Base-by-base conservation (phyloP, 1,284 basidiomycete species). In the Naganishia cerealis region DNA sequence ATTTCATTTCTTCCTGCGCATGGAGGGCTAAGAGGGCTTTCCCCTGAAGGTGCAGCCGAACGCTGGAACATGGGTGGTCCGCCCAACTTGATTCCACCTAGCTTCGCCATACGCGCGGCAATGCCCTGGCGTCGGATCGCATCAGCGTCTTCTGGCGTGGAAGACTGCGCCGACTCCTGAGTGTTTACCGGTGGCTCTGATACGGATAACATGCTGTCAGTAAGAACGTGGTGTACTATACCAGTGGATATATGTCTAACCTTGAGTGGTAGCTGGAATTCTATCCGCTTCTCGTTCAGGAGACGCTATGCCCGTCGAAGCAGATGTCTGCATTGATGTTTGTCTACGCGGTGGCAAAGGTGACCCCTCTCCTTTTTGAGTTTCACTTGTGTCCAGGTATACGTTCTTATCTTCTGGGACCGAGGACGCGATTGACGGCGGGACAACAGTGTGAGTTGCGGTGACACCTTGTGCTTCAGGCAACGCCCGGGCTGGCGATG, bases 51-150 rank as follows among this genome's bases (percentile, higher is more conserved):
- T 8, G 65, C 52, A 10, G 36, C 53, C 42, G 55, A 58, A 21
- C 63, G 50, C 24, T 66, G 52, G 36, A 68, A 63, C 18, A 68
- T 33, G 3, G 79, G 80, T 3, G 78, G 78, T 53, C 75, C 89
- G 3, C 92, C 92, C 46, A 94, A 85, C 71, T 90, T 86, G 53
- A 91, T 87, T 43, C 91, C 93, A 38, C 91, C 93, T 13, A 93
- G 85, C 73, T 88, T 88, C 67, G 90, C 92, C 91, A 94, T 93
- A 67, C 91, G 85, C 38, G 89, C 91, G 38, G 91, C 92, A 74
- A 93, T 88, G 18, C 87, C 88, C 10, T 89, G 88, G 53, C 90
- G 86, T 61, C 89, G 86, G 73, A 88, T 87, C 62, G 88, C 84
- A 77, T 92, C 92, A 71, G 91, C 89, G 21, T 72, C 67, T 42